Evolutionary conservation across 208 protist genomes (phyloP).

Genomic region (Naegleria gruberi): DNA sequence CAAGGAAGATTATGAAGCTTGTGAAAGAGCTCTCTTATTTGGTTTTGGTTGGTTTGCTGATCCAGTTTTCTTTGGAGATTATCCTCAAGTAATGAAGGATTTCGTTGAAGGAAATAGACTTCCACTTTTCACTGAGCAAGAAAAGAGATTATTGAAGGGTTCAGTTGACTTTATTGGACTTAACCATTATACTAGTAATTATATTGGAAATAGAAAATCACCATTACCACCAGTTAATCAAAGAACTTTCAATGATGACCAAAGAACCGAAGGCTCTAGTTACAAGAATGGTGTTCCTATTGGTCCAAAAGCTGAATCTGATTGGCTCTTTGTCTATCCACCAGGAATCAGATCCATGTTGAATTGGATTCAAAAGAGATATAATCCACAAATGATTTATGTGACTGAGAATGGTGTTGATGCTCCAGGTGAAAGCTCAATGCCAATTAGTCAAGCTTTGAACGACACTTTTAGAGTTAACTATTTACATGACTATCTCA

Average conservation of each 20-base stretch:
- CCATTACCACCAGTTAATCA: not conserved
- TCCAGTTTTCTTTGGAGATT: constrained; percentile 26
- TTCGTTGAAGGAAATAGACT: not conserved
- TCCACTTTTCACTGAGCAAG: constrained; percentile 8
- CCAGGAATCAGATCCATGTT: not conserved
- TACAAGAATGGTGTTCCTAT: not conserved
- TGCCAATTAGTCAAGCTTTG: not conserved
- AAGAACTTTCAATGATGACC: not conserved
- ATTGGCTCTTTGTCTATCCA: constrained; percentile 15
- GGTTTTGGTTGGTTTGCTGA: constrained; percentile 29
- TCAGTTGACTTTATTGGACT: constrained; percentile 22
- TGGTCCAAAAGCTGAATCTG: not conserved
- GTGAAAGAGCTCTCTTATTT: constrained; percentile 7
- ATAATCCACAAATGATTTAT: not conserved
- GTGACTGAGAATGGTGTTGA: constrained; percentile 27
- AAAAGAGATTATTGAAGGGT: constrained; percentile 8
- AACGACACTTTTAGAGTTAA: not conserved
- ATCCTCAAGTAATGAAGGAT: constrained; percentile 20
- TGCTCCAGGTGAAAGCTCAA: not conserved
- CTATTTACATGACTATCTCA: not conserved
- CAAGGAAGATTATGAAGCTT: constrained; percentile 12
- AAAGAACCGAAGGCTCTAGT: not conserved
- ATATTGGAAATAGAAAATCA: not conserved
- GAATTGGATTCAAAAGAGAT: constrained; percentile 3
- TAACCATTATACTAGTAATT: constrained; percentile 21